Evolutionary conservation across 2,329 filamentous ascomycete species (phyloP).

Genomic region (Penicillium sp.): DNA sequence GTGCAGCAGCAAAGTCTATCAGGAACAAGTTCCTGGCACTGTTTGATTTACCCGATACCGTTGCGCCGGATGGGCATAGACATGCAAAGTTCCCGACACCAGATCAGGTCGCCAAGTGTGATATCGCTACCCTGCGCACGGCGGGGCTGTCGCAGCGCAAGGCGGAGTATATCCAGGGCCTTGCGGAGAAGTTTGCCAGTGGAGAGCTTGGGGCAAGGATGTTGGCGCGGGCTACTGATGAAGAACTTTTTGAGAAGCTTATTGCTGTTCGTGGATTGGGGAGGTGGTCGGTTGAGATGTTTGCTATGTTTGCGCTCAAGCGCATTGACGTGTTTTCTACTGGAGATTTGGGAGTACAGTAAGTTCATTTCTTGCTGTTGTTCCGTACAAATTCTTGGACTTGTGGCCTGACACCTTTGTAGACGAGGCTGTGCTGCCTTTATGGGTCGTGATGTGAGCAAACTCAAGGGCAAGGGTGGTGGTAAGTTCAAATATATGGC

Average conservation of each 20-base stretch:
- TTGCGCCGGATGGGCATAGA: conserved; percentile 6
- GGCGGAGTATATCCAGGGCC: conserved; percentile 82
- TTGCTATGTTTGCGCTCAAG: conserved; percentile 91
- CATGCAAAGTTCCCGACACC: conserved; percentile 61
- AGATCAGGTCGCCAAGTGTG: conserved; percentile 55
- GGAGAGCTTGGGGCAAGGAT: conserved; percentile 69
- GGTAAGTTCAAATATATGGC: conserved; percentile 98
- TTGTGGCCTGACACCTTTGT: conserved; percentile 7
- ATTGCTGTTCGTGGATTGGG: conserved; percentile 81
- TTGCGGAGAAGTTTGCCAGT: conserved; percentile 68
- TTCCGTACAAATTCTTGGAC: neutral
- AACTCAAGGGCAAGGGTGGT: conserved; percentile 66
- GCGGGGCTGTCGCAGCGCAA: conserved; percentile 89
- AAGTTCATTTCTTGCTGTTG: conserved; percentile 24
- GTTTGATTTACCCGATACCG: conserved; percentile 45
- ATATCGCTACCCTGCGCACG: conserved; percentile 62
- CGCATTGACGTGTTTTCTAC: conserved; percentile 86
- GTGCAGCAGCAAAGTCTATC: conserved; percentile 81
- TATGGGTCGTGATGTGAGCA: conserved; percentile 69
- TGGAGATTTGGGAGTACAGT: conserved; percentile 86
- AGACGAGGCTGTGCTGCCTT: conserved; percentile 82
- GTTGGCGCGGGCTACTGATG: conserved; percentile 70
- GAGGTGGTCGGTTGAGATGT: conserved; percentile 94
- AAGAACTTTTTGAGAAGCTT: conserved; percentile 72
- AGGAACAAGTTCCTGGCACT: conserved; percentile 72